Evolutionary conservation across 805 yeast genomes (phyloP).

Genomic region (Alloascoidea africana): DNA sequence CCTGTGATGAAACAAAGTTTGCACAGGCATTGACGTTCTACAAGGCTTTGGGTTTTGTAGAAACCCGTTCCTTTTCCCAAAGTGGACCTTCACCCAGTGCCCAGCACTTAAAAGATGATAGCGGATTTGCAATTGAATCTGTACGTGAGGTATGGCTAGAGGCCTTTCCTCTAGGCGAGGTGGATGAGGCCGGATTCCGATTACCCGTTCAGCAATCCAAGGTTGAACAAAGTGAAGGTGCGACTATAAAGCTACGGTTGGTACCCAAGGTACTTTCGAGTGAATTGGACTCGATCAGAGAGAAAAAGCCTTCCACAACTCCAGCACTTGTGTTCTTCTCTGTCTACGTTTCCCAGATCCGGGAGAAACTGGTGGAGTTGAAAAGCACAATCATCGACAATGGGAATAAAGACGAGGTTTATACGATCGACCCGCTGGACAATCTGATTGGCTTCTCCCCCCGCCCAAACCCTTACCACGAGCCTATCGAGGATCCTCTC

Average conservation of each 20-base stretch:
- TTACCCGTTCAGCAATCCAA: conserved; percentile 2
- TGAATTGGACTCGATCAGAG: background rate
- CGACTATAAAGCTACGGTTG: conserved; percentile 16
- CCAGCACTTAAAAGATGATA: conserved; percentile 2
- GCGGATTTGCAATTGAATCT: conserved; percentile 25
- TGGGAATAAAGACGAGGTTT: conserved; percentile 17
- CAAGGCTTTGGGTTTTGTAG: background rate
- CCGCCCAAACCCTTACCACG: background rate
- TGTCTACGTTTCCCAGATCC: background rate
- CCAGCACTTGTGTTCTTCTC: background rate
- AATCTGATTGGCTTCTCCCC: conserved; percentile 51
- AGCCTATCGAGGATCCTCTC: background rate
- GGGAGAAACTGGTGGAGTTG: background rate
- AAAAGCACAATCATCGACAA: background rate
- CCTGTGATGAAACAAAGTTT: background rate
- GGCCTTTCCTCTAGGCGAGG: conserved; percentile 19
- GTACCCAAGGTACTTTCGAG: background rate
- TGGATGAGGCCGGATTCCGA: conserved; percentile 2
- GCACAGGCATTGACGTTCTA: background rate
- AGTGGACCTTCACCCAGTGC: background rate
- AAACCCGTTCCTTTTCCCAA: background rate
- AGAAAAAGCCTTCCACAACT: background rate
- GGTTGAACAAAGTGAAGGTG: conserved; percentile 8
- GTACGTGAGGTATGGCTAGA: conserved; percentile 27
- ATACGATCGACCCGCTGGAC: conserved; percentile 56